Percentiles rank a stretch among this genome's conserved stretches.
Conservation (phyloP, 768 basidiomycete genomes). For the Suillus brevipes region DNA sequence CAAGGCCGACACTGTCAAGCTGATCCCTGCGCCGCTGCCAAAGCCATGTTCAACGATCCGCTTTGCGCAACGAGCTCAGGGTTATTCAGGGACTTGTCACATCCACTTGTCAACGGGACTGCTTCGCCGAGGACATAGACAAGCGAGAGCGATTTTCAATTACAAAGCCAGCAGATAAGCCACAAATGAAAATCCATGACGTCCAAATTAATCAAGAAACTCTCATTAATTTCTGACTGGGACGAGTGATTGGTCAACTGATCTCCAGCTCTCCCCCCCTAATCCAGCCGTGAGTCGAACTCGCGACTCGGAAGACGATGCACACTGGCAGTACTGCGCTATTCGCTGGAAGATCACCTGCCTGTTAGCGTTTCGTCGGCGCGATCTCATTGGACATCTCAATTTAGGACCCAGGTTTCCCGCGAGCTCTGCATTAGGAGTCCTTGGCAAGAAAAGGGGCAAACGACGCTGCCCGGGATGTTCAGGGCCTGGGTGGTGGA, state of each 20-base stretch:
- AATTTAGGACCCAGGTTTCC: background rate
- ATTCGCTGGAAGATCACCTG: background rate
- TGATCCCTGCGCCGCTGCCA: background rate
- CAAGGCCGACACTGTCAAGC: background rate
- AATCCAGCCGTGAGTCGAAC: background rate
- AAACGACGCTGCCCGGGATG: background rate
- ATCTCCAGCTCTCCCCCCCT: background rate
- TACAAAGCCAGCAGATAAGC: slow-evolving; percentile 2
- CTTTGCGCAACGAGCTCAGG: background rate
- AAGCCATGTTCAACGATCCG: background rate
- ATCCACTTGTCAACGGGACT: background rate
- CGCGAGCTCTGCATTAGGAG: background rate
- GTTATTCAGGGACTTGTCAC: background rate
- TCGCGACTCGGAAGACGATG: background rate
- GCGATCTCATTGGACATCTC: slow-evolving; percentile 1
- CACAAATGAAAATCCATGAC: slow-evolving; percentile 3
- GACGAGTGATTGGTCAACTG: slow-evolving; percentile 1
- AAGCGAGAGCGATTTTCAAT: slow-evolving; percentile 1
- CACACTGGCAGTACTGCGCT: background rate
- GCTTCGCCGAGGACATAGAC: slow-evolving; percentile 1
- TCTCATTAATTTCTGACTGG: background rate
- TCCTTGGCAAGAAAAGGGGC: background rate
- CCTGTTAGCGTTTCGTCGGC: background rate
- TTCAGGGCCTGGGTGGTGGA: slow-evolving; percentile 3
- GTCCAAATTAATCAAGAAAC: background rate